A percentile compares a stretch with the other conserved stretches of the same genome.
Evolutionary conservation across 805 yeast species (phyloP).

Genomic region (Priceomyces fermenticarens): DNA sequence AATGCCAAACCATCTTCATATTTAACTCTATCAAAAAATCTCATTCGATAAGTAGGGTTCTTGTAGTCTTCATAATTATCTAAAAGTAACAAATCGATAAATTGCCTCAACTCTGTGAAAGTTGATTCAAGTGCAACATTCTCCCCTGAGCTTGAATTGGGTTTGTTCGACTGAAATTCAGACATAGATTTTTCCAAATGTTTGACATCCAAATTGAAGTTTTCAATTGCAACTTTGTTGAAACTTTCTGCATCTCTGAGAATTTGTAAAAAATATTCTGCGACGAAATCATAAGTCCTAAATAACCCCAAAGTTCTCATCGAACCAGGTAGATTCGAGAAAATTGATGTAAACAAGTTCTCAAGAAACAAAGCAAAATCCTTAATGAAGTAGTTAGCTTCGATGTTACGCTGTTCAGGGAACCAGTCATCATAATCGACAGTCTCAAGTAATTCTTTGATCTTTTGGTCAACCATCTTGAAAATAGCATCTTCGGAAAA

Average conservation of each 20-base stretch:
- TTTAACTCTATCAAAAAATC: conserved; percentile 68
- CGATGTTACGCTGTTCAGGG: conserved; percentile 46
- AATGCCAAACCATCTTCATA: conserved; percentile 67
- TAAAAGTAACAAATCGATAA: conserved; percentile 64
- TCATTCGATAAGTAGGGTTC: conserved; percentile 36
- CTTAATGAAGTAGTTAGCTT: conserved; percentile 70
- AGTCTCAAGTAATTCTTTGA: conserved; percentile 76
- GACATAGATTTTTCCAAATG: conserved; percentile 63
- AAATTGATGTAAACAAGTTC: conserved; percentile 80
- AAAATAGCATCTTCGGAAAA: conserved; percentile 79
- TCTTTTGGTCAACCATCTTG: conserved; percentile 75
- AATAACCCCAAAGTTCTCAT: conserved; percentile 78
- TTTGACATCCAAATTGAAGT: conserved; percentile 77
- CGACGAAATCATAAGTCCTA: conserved; percentile 81
- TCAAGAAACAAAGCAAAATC: conserved; percentile 86
- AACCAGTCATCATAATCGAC: conserved; percentile 82
- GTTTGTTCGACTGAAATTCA: conserved; percentile 25
- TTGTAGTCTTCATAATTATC: conserved; percentile 67
- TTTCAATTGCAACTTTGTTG: conserved; percentile 59
- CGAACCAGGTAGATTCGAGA: conserved; percentile 74
- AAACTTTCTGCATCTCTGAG: conserved; percentile 54
- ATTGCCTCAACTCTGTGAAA: conserved; percentile 75
- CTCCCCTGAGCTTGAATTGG: conserved; percentile 14
- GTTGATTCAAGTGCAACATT: conserved; percentile 63
- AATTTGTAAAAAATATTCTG: conserved; percentile 62